Evolutionary conservation across 1,284 basidiomycete species (phyloP).

Genomic region (Puccinia horiana): DNA sequence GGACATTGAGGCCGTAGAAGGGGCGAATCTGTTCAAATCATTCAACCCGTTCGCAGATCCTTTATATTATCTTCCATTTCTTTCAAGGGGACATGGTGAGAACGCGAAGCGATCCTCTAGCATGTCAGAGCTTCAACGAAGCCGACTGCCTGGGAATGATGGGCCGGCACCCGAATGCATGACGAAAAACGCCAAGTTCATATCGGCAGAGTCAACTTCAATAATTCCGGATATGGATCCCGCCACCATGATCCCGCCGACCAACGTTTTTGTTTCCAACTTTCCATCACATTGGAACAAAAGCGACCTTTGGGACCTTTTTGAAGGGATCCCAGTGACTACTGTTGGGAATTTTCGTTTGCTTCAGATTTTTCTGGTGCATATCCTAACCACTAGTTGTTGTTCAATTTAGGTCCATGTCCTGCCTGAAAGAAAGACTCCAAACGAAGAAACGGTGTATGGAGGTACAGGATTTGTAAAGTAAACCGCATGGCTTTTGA

Average conservation of each 20-base stretch:
- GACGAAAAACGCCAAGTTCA: background rate
- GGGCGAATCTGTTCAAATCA: background rate
- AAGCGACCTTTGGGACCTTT: conserved; percentile 47
- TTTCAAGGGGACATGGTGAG: background rate
- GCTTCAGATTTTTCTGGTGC: background rate
- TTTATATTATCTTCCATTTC: conserved; percentile 26
- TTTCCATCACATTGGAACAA: conserved; percentile 46
- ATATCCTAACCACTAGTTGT: background rate
- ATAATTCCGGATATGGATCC: conserved; percentile 27
- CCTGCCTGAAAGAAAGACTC: conserved; percentile 16
- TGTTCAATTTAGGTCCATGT: conserved; percentile 34
- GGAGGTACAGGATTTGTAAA: conserved; percentile 46
- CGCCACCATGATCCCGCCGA: background rate
- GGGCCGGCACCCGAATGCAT: background rate
- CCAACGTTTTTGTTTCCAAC: conserved; percentile 46
- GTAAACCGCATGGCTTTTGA: background rate
- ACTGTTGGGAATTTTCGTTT: conserved; percentile 17
- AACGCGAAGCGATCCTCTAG: background rate
- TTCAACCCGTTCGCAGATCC: conserved; percentile 32
- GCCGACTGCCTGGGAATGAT: background rate
- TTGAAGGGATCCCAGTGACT: conserved; percentile 40
- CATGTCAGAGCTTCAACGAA: background rate
- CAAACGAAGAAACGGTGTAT: conserved; percentile 11
- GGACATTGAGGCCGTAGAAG: background rate
- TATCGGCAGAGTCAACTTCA: conserved; percentile 1